A percentile compares a stretch with the other conserved stretches of the same genome.
Conservation (phyloP, 352 stramenopile species). For the Phytophthora citricola region DNA sequence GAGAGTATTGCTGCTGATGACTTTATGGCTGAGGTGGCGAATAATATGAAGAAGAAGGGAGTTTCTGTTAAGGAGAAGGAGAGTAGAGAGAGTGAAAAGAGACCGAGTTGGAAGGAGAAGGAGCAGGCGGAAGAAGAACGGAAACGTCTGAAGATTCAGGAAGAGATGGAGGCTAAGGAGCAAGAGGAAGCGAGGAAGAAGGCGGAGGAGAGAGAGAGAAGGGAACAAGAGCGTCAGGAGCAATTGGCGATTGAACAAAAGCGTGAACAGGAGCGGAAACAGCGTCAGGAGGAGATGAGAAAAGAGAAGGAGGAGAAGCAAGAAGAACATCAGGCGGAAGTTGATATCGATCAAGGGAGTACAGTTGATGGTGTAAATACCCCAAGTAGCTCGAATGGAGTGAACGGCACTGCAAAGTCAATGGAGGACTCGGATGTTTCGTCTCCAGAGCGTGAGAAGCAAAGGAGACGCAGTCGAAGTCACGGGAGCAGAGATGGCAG, state of each 20-base stretch:
- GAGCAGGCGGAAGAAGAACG: conserved; percentile 42
- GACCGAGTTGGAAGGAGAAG: conserved; percentile 39
- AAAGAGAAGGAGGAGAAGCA: conserved; percentile 18
- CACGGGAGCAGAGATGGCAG: conserved; percentile 13
- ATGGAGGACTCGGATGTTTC: conserved; percentile 14
- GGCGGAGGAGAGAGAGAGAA: conserved; percentile 33
- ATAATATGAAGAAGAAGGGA: conserved; percentile 80
- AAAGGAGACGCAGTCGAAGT: conserved; percentile 22
- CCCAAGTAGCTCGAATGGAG: background rate
- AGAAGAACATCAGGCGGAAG: background rate
- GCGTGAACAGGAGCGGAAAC: conserved; percentile 15
- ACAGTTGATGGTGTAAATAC: background rate
- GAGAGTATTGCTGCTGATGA: conserved; percentile 58
- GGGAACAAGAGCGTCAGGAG: conserved; percentile 31
- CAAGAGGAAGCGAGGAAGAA: conserved; percentile 38
- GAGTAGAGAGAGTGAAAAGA: conserved; percentile 17
- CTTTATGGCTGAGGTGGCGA: conserved; percentile 72
- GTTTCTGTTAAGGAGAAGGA: conserved; percentile 21
- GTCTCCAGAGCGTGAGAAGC: conserved; percentile 11
- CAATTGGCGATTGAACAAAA: conserved; percentile 35
- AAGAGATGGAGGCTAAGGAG: conserved; percentile 38
- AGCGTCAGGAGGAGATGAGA: conserved; percentile 24
- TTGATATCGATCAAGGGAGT: background rate
- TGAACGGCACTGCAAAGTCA: background rate
- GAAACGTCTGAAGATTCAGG: conserved; percentile 41